phyloP scores from a whole-genome alignment of 2,329 filamentous ascomycete species.

The Colletotrichum kahawae region DNA sequence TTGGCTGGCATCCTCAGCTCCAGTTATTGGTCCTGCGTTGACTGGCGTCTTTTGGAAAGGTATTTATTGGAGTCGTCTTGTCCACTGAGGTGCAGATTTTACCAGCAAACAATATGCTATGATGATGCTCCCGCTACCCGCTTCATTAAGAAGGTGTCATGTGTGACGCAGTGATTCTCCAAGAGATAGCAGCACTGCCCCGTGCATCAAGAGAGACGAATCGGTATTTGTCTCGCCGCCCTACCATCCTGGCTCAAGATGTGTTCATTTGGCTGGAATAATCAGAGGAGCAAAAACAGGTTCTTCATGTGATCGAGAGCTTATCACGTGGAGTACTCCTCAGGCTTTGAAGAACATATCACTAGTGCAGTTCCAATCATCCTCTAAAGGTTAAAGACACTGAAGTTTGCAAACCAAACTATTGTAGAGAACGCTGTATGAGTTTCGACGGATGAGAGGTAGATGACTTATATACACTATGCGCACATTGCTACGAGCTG shows the following conservation, averaged over 20 bases:
- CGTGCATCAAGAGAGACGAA: fast-evolving
- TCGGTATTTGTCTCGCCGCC: fast-evolving
- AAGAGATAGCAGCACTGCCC: too few species aligned
- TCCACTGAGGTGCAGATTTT: background rate
- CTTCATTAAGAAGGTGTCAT: too few species aligned
- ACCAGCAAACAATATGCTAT: background rate
- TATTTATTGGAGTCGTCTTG: background rate
- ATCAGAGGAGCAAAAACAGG: fast-evolving
- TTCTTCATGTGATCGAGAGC: fast-evolving
- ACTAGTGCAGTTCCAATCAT: background rate
- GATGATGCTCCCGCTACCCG: fast-evolving
- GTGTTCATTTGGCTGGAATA: background rate
- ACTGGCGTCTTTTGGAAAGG: fast-evolving
- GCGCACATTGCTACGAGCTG: fast-evolving
- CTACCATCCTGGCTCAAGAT: fast-evolving
- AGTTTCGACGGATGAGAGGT: background rate
- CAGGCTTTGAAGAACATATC: fast-evolving
- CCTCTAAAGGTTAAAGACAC: too few species aligned
- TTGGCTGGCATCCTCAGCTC: too few species aligned
- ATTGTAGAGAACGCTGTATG: too few species aligned
- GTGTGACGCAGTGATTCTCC: too few species aligned
- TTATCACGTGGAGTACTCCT: fast-evolving
- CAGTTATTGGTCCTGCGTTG: fast-evolving
- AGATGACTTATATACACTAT: fast-evolving
- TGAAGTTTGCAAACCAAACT: too few species aligned